Evolutionary conservation across 2,329 filamentous ascomycete species (phyloP), one percentile per base, ranked within the genome.

Genomic region (Blumeria graminis): DNA sequence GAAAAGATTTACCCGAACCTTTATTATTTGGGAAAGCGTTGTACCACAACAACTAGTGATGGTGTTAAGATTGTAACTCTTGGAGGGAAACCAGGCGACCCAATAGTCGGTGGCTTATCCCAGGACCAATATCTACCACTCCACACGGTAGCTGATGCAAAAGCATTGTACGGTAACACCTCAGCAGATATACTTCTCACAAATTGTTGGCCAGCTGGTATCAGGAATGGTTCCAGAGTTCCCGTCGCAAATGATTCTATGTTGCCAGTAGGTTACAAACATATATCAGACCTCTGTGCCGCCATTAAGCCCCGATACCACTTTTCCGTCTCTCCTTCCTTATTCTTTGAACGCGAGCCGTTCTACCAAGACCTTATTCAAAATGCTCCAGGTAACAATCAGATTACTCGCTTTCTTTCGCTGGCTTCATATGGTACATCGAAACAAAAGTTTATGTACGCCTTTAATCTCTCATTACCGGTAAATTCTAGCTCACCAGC

Each of bases 281-380:
- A 81, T 56, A 72, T 96, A 45, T 80, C 88, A 6, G 84, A 93
- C 58, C 74, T 98, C 10, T 90, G 84, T 64, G 74, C 81, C 2
- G 70, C 78, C 0, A 69, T 98, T 18, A 92, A 88, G 67, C 92
- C 92, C n/a, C 81, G 86, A 33, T 98, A 98, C 65, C 89, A 96
- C 68, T 81, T 96, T 64, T 80, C 86, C 1, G 73, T 77, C 3
- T 85, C 85, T 0, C 74, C 78, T 0, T 68, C 66, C 8, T 69
- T 74, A 6, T 81, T 81, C 63, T 96, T 82, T 67, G 90, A 98
- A 70, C 81, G 92, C 57, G 92, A 96, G 68, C 87, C 90, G 0
- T 98, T 95, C 71, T 81, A 92, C 64, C 82, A 94, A 66, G 61
- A 70, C 22, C 73, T 76, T 3, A 71, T 69, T 36, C 69, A 72